Conservation (phyloP, 108 stramenopile species). For the Fragilariopsis cylindrus region DNA sequence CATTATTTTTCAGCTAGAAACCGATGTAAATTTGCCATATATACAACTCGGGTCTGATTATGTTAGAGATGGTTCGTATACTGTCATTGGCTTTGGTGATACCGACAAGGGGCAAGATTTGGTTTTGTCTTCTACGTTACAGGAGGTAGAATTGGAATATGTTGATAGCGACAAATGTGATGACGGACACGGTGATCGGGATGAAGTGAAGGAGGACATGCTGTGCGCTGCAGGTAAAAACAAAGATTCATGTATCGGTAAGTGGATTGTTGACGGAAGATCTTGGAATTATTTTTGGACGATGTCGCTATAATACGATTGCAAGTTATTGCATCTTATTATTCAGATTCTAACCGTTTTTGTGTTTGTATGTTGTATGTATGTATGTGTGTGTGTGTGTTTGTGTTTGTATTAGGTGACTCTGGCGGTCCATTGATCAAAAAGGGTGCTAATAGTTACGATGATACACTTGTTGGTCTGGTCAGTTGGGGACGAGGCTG, state of each 20-base stretch:
- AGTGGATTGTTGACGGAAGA: neutral
- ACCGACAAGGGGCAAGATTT: slow-evolving; percentile 5
- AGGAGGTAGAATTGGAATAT: slow-evolving; percentile 38
- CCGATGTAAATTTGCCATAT: neutral
- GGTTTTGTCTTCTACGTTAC: neutral
- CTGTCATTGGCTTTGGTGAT: slow-evolving; percentile 39
- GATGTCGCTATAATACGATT: neutral
- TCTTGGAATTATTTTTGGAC: neutral
- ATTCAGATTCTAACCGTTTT: no score
- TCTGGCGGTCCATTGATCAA: slow-evolving; percentile 47
- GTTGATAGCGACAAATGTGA: slow-evolving; percentile 44
- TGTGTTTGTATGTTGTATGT: no score
- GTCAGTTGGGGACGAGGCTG: slow-evolving; percentile 49
- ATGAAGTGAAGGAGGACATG: slow-evolving; percentile 12
- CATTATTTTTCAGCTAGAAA: neutral
- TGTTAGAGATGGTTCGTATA: slow-evolving; percentile 1
- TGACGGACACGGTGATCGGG: slow-evolving; percentile 15
- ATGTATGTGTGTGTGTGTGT: neutral
- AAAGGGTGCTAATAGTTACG: slow-evolving; percentile 2
- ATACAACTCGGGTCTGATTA: neutral
- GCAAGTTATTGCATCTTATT: neutral
- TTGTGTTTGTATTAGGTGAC: slow-evolving; percentile 27
- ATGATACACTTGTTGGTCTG: slow-evolving; percentile 39
- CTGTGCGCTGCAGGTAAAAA: slow-evolving; percentile 11
- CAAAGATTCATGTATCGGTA: slow-evolving; percentile 13